phyloP scores from a whole-genome alignment of 1,284 basidiomycete species.

The Fomes fomentarius region DNA sequence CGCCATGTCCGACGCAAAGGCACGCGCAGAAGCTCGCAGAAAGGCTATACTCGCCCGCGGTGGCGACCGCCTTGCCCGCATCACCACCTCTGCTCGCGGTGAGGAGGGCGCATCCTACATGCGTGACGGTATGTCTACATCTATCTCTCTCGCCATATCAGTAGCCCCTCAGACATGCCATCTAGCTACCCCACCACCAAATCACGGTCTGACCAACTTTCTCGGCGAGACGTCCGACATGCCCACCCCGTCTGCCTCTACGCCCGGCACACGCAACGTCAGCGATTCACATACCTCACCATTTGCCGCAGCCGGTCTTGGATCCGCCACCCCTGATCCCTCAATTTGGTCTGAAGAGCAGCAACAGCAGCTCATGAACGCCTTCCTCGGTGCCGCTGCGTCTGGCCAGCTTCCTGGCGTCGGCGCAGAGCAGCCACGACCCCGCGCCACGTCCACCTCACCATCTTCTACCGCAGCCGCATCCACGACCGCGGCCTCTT shows the following conservation, averaged over 20 bases:
- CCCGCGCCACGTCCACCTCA: slow-evolving; percentile 16
- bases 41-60: slow-evolving; percentile 74
- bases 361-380: slow-evolving; percentile 65
- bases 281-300: slow-evolving; percentile 31
- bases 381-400: slow-evolving; percentile 50
- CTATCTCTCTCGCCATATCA: slow-evolving; percentile 3
- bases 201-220: slow-evolving; percentile 46
- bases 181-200: slow-evolving; percentile 45
- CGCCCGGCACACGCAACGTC: slow-evolving; percentile 26
- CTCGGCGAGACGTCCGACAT: slow-evolving; percentile 62
- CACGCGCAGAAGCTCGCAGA: slow-evolving; percentile 71
- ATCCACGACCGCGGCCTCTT: slow-evolving; percentile 18
- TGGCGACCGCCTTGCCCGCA: slow-evolving; percentile 70
- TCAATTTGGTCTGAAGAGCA: slow-evolving; percentile 67
- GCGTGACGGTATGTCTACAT: slow-evolving; percentile 49
- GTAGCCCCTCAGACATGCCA: slow-evolving; percentile 20
- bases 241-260: slow-evolving; percentile 45
- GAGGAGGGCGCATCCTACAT: slow-evolving; percentile 67
- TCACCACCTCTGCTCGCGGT: slow-evolving; percentile 74
- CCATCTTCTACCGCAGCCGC: too few species aligned
- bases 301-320: slow-evolving; percentile 24
- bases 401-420: slow-evolving; percentile 9
- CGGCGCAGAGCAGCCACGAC: slow-evolving; percentile 18
- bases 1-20: slow-evolving; percentile 51
- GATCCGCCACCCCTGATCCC: slow-evolving; percentile 43